These are phyloP conservation scores for Alisma plantagoaquatica DNA, from an alignment of 106 monocot genomes.

Conservation along the genomic window DNA sequence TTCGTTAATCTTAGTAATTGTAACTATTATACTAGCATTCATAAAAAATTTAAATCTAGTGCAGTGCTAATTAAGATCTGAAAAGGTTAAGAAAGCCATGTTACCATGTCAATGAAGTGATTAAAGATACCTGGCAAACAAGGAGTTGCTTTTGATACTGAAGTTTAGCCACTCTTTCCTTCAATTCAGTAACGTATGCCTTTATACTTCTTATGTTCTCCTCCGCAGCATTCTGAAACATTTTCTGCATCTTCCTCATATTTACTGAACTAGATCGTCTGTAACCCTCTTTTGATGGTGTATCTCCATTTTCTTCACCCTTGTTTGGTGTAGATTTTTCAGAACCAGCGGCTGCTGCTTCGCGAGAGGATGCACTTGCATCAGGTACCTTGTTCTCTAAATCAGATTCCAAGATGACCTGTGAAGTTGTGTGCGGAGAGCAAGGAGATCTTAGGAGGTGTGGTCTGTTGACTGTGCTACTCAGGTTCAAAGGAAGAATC, in stretches of 20 bases:
- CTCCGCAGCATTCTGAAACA: slow-evolving; percentile 95
- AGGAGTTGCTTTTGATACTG: slow-evolving; percentile 98
- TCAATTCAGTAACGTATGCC: slow-evolving; percentile 87
- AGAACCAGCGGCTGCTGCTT: slow-evolving; percentile 20
- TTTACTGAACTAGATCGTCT: slow-evolving; percentile 81
- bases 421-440: slow-evolving; percentile 65
- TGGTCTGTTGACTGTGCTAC: slow-evolving; percentile 33
- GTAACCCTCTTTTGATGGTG: slow-evolving; percentile 58
- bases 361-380: slow-evolving; percentile 6
- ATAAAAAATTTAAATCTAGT: no score
- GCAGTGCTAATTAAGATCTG: no score
- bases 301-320: slow-evolving; percentile 54
- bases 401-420: slow-evolving; percentile 28
- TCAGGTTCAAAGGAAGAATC: slow-evolving; percentile 50
- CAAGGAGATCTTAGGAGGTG: slow-evolving; percentile 67
- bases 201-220: slow-evolving; percentile 87
- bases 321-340: slow-evolving; percentile 54
- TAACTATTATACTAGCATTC: no score
- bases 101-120: no score
- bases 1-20: no score
- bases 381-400: slow-evolving; percentile 70
- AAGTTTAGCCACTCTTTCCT: slow-evolving; percentile 89
- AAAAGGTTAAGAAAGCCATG: no score
- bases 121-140: slow-evolving; percentile 89
- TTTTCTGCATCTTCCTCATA: slow-evolving; percentile 94